Conservation (phyloP, 768 basidiomycete species). For the Leccinum disarticulatum region DNA sequence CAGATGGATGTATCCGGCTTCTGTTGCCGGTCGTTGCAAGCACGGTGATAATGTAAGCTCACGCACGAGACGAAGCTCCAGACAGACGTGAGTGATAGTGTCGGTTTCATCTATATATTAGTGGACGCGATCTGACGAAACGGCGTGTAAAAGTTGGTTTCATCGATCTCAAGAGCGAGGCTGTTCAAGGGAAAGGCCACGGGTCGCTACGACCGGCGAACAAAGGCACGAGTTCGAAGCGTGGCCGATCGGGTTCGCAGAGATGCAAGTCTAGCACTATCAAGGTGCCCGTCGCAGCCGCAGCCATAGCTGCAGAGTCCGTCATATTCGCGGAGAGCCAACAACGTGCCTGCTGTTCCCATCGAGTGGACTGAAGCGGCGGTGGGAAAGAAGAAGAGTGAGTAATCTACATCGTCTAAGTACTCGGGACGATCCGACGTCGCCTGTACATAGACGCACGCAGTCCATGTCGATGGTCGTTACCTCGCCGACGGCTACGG, state of each 20-base stretch:
- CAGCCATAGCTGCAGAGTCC: background rate
- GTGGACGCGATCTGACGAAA: background rate
- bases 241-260: constrained; percentile 6
- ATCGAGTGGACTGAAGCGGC: background rate
- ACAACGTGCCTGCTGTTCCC: background rate
- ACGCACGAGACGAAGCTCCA: constrained; percentile 30
- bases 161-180: constrained; percentile 12
- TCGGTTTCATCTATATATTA: background rate
- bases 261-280: constrained; percentile 7
- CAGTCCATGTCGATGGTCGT: constrained; percentile 28
- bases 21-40: constrained; percentile 24
- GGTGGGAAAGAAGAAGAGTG: background rate
- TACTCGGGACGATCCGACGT: constrained; percentile 2
- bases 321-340: background rate
- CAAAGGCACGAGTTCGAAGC: constrained; percentile 9
- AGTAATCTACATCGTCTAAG: background rate
- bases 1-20: constrained; percentile 26
- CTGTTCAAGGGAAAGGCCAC: background rate
- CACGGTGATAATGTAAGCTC: constrained; percentile 28
- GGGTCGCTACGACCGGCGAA: background rate
- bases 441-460: constrained; percentile 26
- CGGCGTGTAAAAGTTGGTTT: constrained; percentile 14
- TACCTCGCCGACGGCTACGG: constrained; percentile 12
- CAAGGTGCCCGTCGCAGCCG: background rate
- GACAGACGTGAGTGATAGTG: constrained; percentile 21